A percentile compares a stretch with the other conserved stretches of the same genome.
Evolutionary conservation across 139 green algal species (phyloP).

Genomic region (Microglena sp.): DNA sequence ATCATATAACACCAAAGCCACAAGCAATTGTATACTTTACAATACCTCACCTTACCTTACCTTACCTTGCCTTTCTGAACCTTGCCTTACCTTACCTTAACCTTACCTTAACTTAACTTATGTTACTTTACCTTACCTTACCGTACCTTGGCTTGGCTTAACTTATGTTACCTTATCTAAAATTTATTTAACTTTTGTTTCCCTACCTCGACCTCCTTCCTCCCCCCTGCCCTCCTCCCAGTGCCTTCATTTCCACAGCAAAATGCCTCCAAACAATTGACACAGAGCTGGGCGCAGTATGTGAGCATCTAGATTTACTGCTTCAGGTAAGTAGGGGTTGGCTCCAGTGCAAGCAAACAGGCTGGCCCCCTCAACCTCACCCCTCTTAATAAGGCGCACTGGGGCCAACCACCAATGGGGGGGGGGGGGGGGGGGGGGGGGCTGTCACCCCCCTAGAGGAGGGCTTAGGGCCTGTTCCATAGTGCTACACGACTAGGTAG

Average conservation of each 20-base stretch:
- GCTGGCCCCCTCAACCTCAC: background rate
- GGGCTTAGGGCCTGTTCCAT: too few relatives aligned
- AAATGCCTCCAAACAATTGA: constrained; percentile 29
- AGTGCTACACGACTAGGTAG: too few relatives aligned
- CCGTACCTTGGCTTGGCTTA: background rate
- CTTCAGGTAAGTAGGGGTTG: constrained; percentile 16
- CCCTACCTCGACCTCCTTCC: background rate
- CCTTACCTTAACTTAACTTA: background rate
- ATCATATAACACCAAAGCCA: background rate
- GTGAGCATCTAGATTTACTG: constrained; percentile 29
- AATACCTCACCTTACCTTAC: background rate
- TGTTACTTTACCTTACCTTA: background rate
- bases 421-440: too few relatives aligned
- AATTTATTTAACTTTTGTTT: background rate
- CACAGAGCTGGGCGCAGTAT: constrained; percentile 26
- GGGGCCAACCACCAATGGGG: background rate
- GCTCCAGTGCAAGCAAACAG: background rate
- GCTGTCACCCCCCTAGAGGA: too few relatives aligned
- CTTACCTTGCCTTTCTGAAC: background rate
- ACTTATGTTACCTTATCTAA: background rate
- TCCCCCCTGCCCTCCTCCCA: background rate
- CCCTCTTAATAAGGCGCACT: background rate
- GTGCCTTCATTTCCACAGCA: constrained; percentile 38
- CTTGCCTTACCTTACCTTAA: background rate
- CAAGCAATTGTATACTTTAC: background rate